phyloP scores from a whole-genome alignment of 2,329 filamentous ascomycete species.

The Diplodia intermedia region DNA sequence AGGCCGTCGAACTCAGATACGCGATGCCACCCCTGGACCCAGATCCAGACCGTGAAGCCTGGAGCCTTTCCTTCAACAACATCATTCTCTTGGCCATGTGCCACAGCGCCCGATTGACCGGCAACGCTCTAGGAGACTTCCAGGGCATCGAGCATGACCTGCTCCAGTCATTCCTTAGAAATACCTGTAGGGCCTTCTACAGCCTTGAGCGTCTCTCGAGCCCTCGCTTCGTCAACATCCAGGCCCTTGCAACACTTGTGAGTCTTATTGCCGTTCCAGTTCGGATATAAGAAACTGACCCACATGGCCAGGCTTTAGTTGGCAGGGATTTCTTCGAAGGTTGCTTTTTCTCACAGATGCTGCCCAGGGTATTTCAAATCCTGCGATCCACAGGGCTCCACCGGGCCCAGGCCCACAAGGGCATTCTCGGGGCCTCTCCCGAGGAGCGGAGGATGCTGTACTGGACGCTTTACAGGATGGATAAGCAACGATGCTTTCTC shows the following conservation, averaged over 20 bases:
- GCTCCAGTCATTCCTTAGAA: background rate
- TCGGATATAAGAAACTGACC: background rate
- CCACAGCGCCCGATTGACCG: background rate
- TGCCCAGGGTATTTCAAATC: slow-evolving; percentile 6
- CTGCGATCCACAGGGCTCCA: background rate
- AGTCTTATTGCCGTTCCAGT: background rate
- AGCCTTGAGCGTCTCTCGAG: slow-evolving; percentile 3
- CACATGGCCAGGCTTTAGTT: background rate
- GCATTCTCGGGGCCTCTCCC: background rate
- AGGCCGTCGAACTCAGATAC: slow-evolving; percentile 3
- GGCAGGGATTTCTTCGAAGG: slow-evolving; percentile 3
- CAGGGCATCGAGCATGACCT: slow-evolving; percentile 15
- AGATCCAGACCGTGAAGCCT: slow-evolving; percentile 1
- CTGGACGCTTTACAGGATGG: slow-evolving; percentile 3
- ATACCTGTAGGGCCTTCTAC: slow-evolving; percentile 10
- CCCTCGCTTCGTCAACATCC: slow-evolving; percentile 1
- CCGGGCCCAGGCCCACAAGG: slow-evolving; percentile 2
- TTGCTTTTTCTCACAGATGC: slow-evolving; percentile 6
- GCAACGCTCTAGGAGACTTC: background rate
- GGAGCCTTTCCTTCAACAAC: slow-evolving; percentile 14
- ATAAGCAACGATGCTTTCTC: slow-evolving; percentile 14
- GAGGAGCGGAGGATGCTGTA: slow-evolving; percentile 9
- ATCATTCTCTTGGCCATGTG: slow-evolving; percentile 16
- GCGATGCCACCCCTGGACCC: background rate
- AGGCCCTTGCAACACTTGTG: slow-evolving; percentile 9